These are phyloP conservation scores for Pistacia vera DNA, from an alignment of 345 rosid genomes.

Conservation along the genomic window DNA sequence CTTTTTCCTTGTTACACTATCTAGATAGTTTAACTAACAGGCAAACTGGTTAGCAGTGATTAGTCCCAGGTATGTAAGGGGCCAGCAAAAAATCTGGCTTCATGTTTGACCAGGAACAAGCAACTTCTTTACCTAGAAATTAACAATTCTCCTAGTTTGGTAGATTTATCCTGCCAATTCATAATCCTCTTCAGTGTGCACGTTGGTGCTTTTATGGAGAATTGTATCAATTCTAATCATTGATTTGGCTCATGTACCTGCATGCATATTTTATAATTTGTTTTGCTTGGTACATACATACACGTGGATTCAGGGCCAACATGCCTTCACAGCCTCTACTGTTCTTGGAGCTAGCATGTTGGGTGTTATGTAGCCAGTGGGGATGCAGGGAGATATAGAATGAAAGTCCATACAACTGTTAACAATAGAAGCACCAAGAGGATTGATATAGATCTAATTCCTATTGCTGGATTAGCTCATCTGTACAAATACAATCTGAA, in stretches of 20 bases:
- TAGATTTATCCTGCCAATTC: not conserved
- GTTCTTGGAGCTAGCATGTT: no score
- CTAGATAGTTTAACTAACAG: not conserved
- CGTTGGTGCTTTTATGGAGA: not conserved
- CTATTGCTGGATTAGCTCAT: not conserved
- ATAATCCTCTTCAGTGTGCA: not conserved
- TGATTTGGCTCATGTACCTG: constrained; percentile 1
- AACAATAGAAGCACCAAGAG: not conserved
- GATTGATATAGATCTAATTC: not conserved
- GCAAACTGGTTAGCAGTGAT: constrained; percentile 4
- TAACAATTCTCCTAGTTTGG: not conserved
- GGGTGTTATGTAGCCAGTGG: no score
- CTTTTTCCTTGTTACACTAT: not conserved
- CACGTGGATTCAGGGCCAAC: no score
- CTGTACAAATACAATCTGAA: not conserved
- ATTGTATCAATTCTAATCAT: not conserved
- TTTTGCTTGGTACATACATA: not conserved
- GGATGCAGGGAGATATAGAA: not conserved
- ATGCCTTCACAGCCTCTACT: no score
- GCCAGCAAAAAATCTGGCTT: constrained; percentile 6
- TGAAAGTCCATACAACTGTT: not conserved
- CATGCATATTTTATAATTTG: not conserved
- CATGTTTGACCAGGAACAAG: not conserved
- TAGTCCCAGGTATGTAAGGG: not conserved
- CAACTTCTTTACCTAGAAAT: not conserved